phyloP scores from a whole-genome alignment of 2,329 filamentous ascomycete species.

The Neofusicoccum umdonicola region DNA sequence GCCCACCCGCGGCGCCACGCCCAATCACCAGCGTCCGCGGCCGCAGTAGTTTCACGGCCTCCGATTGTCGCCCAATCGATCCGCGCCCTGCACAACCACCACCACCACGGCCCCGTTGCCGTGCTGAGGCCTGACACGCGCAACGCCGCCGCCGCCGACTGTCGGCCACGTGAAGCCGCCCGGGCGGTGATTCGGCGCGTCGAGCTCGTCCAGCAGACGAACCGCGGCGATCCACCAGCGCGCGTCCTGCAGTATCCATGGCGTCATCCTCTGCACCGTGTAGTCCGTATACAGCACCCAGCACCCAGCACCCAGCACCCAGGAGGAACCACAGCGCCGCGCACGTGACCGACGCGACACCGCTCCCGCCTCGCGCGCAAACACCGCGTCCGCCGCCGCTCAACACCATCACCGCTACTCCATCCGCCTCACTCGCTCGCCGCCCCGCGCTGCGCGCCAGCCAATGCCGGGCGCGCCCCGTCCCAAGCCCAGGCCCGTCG shows the following conservation, averaged over 20 bases:
- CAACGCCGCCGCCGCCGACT: background rate
- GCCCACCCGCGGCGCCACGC: too few relatives aligned
- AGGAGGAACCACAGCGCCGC: background rate
- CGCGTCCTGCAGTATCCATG: constrained; percentile 2
- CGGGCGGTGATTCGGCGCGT: background rate
- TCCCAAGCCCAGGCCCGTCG: too few relatives aligned
- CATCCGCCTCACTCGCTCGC: background rate
- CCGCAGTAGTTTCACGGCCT: background rate
- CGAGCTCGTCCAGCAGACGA: too few relatives aligned
- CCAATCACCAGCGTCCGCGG: background rate
- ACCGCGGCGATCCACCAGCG: constrained; percentile 1
- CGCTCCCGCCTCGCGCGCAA: too few relatives aligned
- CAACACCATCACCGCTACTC: too few relatives aligned
- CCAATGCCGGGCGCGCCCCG: too few relatives aligned
- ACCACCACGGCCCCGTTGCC: background rate
- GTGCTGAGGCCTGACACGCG: background rate
- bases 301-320: too few relatives aligned
- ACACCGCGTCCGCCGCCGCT: too few relatives aligned
- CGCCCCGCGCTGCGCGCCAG: background rate
- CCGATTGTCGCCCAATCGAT: constrained; percentile 3
- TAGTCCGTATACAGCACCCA: too few relatives aligned
- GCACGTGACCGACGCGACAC: background rate
- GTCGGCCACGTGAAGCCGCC: background rate
- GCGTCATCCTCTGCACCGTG: background rate
- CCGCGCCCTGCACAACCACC: background rate